Evolutionary conservation across 169 alveolate species (phyloP).

Genomic region (Theileria orientalis): DNA sequence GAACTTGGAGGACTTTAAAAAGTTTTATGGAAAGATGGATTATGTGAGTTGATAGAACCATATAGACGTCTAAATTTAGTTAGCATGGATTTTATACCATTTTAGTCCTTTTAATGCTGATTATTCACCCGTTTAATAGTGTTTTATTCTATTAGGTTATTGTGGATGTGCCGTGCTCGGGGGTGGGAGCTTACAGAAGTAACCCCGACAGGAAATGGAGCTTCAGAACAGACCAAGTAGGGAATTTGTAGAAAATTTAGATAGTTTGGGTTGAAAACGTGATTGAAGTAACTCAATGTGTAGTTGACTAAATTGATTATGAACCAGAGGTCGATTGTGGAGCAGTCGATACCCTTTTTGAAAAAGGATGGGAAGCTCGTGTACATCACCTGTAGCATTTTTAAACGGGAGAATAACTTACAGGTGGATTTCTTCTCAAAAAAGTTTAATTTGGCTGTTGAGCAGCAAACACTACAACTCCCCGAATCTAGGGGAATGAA

Average conservation of each 20-base stretch:
- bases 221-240: conserved; percentile 73
- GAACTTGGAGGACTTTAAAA: conserved; percentile 59
- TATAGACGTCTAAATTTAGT: neutral
- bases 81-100: too few species aligned
- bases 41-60: conserved; percentile 73
- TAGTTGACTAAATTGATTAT: conserved; percentile 44
- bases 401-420: conserved; percentile 81
- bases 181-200: conserved; percentile 90
- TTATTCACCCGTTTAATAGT: too few species aligned
- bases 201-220: conserved; percentile 91
- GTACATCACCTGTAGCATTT: conserved; percentile 87
- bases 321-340: conserved; percentile 77
- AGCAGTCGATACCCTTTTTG: conserved; percentile 72
- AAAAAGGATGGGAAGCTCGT: conserved; percentile 86
- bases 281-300: neutral
- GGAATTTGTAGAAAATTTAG: conserved; percentile 3
- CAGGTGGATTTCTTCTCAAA: conserved; percentile 78
- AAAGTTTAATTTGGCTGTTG: conserved; percentile 76
- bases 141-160: conserved; percentile 55
- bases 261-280: neutral
- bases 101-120: too few species aligned
- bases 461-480: conserved; percentile 83
- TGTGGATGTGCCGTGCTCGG: conserved; percentile 93
- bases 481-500: conserved; percentile 91
- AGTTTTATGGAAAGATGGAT: conserved; percentile 82